phyloP scores from a whole-genome alignment of 1,284 basidiomycete species.

The Caloboletus inedulis region DNA sequence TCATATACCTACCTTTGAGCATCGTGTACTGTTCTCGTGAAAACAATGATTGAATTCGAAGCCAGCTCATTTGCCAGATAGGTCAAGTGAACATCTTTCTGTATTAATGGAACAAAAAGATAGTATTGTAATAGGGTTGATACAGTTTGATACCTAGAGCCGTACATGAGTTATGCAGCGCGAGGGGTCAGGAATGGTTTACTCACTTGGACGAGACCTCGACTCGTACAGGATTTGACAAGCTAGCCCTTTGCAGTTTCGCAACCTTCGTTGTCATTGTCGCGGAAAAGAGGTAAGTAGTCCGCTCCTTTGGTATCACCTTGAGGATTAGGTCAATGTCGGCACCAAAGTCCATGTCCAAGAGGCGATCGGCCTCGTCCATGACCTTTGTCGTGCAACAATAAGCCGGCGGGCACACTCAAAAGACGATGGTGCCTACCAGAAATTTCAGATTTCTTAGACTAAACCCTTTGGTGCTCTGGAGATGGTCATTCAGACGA shows the following conservation, averaged over 20 bases:
- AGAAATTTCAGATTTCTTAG: conserved; percentile 86
- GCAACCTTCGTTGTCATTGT: conserved; percentile 99
- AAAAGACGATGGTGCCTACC: conserved; percentile 43
- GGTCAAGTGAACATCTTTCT: conserved; percentile 92
- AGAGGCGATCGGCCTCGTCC: conserved; percentile 94
- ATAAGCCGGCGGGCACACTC: conserved; percentile 5
- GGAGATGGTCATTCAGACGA: conserved; percentile 91
- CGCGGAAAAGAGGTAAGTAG: conserved; percentile 96
- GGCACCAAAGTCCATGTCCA: conserved; percentile 98
- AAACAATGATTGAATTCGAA: conserved; percentile 94
- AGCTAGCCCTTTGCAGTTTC: conserved; percentile 94
- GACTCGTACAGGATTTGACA: conserved; percentile 91
- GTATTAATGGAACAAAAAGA: conserved; percentile 87
- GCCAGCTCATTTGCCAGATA: conserved; percentile 88
- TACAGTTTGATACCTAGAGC: conserved; percentile 88
- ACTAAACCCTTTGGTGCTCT: conserved; percentile 98
- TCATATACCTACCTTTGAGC: conserved; percentile 63
- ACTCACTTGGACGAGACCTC: conserved; percentile 91
- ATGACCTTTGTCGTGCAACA: conserved; percentile 60
- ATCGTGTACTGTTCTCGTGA: conserved; percentile 95
- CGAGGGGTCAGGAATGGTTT: background rate
- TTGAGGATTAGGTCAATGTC: conserved; percentile 98
- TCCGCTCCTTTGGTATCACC: conserved; percentile 90
- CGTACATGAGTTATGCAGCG: conserved; percentile 3
- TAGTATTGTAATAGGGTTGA: conserved; percentile 96